Evolutionary conservation across 305 asterid species (phyloP).

Genomic region (Fraxinus dipetala): DNA sequence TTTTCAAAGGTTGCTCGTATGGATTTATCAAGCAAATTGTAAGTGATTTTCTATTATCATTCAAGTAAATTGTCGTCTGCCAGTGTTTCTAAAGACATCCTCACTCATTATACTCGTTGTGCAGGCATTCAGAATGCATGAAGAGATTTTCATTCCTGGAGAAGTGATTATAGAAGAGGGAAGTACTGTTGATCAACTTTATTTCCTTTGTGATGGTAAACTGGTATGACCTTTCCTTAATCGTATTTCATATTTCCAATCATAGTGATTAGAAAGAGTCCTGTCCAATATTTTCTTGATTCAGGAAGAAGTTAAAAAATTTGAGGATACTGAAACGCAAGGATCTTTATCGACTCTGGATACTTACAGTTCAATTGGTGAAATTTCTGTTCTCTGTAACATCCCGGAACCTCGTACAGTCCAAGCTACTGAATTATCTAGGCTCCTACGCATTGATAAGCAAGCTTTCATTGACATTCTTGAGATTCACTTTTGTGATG

Average conservation of each 20-base stretch:
- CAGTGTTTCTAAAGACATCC: not conserved
- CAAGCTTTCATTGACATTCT: slow-evolving; percentile 40
- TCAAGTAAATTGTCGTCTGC: not conserved
- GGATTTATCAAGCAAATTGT: slow-evolving; percentile 62
- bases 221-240: slow-evolving; percentile 39
- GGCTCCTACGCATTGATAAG: slow-evolving; percentile 53
- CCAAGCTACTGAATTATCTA: slow-evolving; percentile 51
- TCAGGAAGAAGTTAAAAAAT: slow-evolving; percentile 42
- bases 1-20: slow-evolving; percentile 55
- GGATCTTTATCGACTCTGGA: slow-evolving; percentile 30
- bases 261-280: not conserved
- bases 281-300: not conserved
- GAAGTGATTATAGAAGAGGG: slow-evolving; percentile 65
- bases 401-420: slow-evolving; percentile 49
- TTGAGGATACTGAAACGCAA: slow-evolving; percentile 33
- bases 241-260: not conserved
- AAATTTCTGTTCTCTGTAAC: slow-evolving; percentile 54
- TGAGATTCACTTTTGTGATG: slow-evolving; percentile 49
- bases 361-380: slow-evolving; percentile 45
- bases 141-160: slow-evolving; percentile 69
- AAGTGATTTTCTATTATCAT: slow-evolving; percentile 24
- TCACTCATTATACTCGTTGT: not conserved
- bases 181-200: slow-evolving; percentile 49
- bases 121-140: slow-evolving; percentile 55
- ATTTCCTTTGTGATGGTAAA: slow-evolving; percentile 57